Evolutionary conservation across 208 protist species (phyloP).

Genomic region (Trypanosoma melophagium): DNA sequence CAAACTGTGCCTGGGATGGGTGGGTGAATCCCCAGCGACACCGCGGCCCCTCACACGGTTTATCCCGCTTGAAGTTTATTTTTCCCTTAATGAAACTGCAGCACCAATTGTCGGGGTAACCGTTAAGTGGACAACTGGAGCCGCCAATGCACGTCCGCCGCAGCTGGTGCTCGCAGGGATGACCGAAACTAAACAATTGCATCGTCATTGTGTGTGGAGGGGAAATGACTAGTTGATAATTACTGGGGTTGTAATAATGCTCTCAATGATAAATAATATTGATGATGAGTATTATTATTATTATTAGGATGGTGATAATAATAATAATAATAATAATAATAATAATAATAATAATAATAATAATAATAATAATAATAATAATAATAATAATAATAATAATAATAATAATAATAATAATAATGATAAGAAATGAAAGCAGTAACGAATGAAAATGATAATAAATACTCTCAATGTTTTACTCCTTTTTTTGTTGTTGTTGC

Average conservation of each 20-base stretch:
- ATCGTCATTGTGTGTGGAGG: conserved; percentile 39
- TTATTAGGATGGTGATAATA: too few relatives aligned
- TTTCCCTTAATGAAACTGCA: conserved; percentile 91
- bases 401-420: background rate
- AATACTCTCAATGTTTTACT: too few relatives aligned
- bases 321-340: too few relatives aligned
- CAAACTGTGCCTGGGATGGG: conserved; percentile 78
- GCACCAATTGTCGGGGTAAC: conserved; percentile 87
- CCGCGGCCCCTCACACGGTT: conserved; percentile 81
- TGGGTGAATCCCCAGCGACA: conserved; percentile 88
- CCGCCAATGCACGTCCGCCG: conserved; percentile 84
- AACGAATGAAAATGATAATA: too few relatives aligned
- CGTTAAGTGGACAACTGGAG: conserved; percentile 81
- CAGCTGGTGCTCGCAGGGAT: conserved; percentile 90
- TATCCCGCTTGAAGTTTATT: conserved; percentile 91
- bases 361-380: too few relatives aligned
- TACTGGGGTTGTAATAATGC: too few relatives aligned
- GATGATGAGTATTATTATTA: too few relatives aligned
- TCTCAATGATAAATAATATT: too few relatives aligned
- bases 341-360: too few relatives aligned
- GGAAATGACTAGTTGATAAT: background rate
- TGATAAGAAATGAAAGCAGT: too few relatives aligned
- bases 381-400: background rate
- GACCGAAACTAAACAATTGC: conserved; percentile 88
- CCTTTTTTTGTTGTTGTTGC: too few relatives aligned